Evolutionary conservation across 2,329 filamentous ascomycete genomes (phyloP).

Genomic region (Sarocladiaceae sp.): DNA sequence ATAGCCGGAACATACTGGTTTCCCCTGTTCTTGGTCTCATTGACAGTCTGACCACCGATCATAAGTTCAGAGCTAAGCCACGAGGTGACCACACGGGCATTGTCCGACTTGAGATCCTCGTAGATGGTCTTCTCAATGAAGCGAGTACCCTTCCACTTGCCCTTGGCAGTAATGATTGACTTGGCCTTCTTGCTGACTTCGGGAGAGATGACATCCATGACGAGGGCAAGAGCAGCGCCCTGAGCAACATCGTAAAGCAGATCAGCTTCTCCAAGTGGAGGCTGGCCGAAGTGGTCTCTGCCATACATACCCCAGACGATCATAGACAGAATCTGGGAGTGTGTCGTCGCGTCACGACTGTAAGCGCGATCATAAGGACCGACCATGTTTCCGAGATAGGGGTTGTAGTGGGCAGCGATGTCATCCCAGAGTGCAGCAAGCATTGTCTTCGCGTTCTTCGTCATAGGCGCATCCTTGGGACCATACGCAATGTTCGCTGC

Average conservation of each 20-base stretch:
- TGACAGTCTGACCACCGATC: conserved; percentile 34
- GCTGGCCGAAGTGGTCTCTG: conserved; percentile 30
- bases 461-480: conserved; percentile 47
- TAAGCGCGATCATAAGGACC: conserved; percentile 63
- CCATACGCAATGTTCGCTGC: conserved; percentile 33
- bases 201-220: conserved; percentile 26
- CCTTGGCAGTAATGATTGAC: conserved; percentile 25
- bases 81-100: conserved; percentile 28
- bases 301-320: conserved; percentile 40
- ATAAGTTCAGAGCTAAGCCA: conserved; percentile 38
- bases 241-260: conserved; percentile 37
- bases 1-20: conserved; percentile 40
- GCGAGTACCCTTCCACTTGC: conserved; percentile 27
- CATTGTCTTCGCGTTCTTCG: conserved; percentile 45
- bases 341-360: conserved; percentile 45
- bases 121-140: conserved; percentile 30
- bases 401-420: conserved; percentile 50
- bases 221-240: conserved; percentile 33
- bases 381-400: conserved; percentile 55
- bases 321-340: conserved; percentile 33
- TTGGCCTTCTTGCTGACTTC: conserved; percentile 24
- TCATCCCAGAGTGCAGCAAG: conserved; percentile 49
- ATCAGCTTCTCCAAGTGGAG: conserved; percentile 32
- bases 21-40: conserved; percentile 31
- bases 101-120: conserved; percentile 27